phyloP scores from a whole-genome alignment of 371 early-diverging fungal species.

The Mortierella sp. region DNA sequence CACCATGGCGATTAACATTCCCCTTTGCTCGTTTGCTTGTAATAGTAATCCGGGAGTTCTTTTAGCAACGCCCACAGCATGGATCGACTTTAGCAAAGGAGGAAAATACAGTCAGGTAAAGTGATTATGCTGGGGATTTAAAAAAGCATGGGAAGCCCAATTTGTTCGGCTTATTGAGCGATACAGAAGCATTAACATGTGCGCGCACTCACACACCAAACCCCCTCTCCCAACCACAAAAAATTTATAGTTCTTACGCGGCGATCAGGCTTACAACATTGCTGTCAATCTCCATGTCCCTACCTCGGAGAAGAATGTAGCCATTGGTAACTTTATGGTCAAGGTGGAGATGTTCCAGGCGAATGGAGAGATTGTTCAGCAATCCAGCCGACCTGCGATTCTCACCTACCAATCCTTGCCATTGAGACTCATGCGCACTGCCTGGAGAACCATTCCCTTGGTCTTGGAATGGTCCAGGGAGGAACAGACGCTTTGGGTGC shows the following conservation, averaged over 20 bases:
- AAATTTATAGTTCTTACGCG: constrained; percentile 65
- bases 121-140: no score
- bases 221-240: not conserved
- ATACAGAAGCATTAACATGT: no score
- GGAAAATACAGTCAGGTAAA: constrained; percentile 50
- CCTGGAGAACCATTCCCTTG: constrained; percentile 74
- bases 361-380: constrained; percentile 60
- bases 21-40: no score
- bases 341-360: constrained; percentile 66
- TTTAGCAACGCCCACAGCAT: constrained; percentile 33
- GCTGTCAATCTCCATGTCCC: constrained; percentile 83
- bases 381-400: constrained; percentile 77
- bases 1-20: no score
- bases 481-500: constrained; percentile 72
- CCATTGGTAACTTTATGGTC: constrained; percentile 92
- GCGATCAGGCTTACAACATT: constrained; percentile 79
- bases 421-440: constrained; percentile 71
- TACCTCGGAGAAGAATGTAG: constrained; percentile 80
- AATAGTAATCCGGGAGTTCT: constrained; percentile 30
- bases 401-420: constrained; percentile 79
- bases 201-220: no score
- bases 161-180: no score
- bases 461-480: constrained; percentile 75
- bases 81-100: constrained; percentile 51
- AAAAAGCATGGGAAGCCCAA: no score